A percentile compares a stretch with the other conserved stretches of the same genome.
Evolutionary conservation across 1,284 basidiomycete species (phyloP).

Genomic region (Tilletiopsis washingtonensis): DNA sequence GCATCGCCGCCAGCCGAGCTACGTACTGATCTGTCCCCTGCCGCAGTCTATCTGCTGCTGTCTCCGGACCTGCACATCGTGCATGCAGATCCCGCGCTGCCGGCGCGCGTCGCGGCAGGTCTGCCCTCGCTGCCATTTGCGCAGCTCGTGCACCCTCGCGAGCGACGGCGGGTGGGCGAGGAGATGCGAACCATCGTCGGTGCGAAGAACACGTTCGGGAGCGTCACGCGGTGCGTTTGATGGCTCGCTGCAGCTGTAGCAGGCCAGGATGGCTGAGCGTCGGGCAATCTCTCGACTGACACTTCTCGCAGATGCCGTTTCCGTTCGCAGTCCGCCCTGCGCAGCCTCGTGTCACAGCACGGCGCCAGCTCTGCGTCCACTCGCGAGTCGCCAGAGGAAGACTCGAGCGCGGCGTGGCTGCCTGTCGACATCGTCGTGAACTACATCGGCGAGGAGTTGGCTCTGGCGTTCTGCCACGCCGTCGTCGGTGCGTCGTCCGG

Average conservation of each 20-base stretch:
- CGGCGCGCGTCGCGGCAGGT: background rate
- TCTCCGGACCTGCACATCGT: background rate
- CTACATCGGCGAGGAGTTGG: constrained; percentile 81
- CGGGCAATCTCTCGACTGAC: background rate
- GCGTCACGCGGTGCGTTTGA: constrained; percentile 68
- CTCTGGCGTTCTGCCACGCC: constrained; percentile 91
- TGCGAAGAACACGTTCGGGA: constrained; percentile 75
- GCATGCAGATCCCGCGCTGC: background rate
- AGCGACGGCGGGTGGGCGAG: constrained; percentile 51
- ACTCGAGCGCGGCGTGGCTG: constrained; percentile 70
- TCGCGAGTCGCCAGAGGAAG: constrained; percentile 52
- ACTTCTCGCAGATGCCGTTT: constrained; percentile 50
- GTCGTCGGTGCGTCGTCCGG: constrained; percentile 52
- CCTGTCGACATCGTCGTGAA: constrained; percentile 87
- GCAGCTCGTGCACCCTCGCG: constrained; percentile 69
- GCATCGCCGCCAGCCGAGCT: too few species aligned
- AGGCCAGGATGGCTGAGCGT: background rate
- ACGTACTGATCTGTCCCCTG: too few species aligned
- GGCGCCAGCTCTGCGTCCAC: too few species aligned
- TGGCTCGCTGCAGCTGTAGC: background rate
- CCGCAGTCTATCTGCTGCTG: background rate
- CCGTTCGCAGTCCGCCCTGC: constrained; percentile 50
- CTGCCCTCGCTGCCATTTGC: background rate
- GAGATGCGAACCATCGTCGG: constrained; percentile 73
- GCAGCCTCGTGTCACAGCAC: constrained; percentile 51